These are phyloP conservation scores for Schizopora paradoxa DNA, from an alignment of 1,284 basidiomycete genomes.

Conservation along the genomic window DNA sequence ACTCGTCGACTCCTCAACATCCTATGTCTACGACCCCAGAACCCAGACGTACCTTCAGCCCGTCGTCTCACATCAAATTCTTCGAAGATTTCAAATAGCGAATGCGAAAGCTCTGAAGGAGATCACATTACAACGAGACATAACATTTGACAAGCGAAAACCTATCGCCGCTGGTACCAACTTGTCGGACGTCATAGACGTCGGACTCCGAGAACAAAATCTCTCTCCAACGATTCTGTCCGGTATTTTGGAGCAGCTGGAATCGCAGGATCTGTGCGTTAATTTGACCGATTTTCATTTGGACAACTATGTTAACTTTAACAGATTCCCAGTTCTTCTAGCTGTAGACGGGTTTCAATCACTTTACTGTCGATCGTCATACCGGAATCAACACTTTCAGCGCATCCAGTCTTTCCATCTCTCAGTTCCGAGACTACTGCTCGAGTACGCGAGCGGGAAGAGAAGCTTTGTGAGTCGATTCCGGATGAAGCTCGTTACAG, in stretches of 20 bases:
- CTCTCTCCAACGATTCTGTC: conserved; percentile 64
- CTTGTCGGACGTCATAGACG: conserved; percentile 54
- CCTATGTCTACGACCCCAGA: conserved; percentile 70
- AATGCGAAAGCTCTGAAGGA: conserved; percentile 41
- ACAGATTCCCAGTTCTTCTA: conserved; percentile 68
- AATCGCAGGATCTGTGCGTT: conserved; percentile 60
- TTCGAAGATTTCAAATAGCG: conserved; percentile 53
- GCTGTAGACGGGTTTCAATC: conserved; percentile 88
- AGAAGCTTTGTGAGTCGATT: conserved; percentile 54
- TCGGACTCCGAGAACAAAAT: conserved; percentile 50
- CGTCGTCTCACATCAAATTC: conserved; percentile 50
- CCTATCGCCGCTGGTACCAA: conserved; percentile 44
- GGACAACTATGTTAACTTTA: conserved; percentile 6
- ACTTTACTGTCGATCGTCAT: conserved; percentile 67
- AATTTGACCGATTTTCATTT: not conserved
- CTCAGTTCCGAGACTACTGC: conserved; percentile 69
- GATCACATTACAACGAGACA: conserved; percentile 36
- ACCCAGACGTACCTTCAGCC: conserved; percentile 82
- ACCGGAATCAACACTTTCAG: conserved; percentile 76
- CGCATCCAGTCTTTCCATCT: conserved; percentile 77
- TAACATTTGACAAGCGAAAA: conserved; percentile 43
- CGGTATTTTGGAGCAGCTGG: conserved; percentile 59
- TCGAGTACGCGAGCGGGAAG: conserved; percentile 73
- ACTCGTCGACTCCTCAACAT: conserved; percentile 75
- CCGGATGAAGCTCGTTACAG: not conserved